Conservation (phyloP, 2,329 filamentous ascomycete genomes). For the Cercospora sojina region DNA sequence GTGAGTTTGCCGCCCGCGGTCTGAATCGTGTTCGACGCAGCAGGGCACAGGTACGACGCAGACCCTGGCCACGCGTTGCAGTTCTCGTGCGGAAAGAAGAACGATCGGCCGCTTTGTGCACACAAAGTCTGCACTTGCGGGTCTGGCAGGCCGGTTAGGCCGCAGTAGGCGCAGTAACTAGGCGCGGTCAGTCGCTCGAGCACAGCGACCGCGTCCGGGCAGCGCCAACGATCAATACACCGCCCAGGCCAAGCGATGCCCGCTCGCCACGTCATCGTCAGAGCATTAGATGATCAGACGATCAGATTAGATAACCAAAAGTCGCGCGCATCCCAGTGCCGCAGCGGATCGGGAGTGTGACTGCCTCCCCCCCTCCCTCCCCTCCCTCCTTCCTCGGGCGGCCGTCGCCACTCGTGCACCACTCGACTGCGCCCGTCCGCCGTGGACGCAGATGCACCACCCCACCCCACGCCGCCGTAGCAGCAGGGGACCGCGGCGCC, state of each 20-base stretch:
- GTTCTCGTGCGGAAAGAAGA: not conserved
- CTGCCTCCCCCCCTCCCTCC: not conserved
- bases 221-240: not conserved
- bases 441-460: not conserved
- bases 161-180: not conserved
- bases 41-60: not conserved
- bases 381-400: not conserved
- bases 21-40: not conserved
- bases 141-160: not conserved
- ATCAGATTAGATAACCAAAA: conserved; percentile 11
- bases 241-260: not conserved
- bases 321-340: conserved; percentile 2
- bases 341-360: not conserved
- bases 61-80: not conserved
- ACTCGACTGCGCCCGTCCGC: not conserved
- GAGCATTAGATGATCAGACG: not conserved
- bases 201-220: not conserved
- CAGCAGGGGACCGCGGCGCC: not conserved
- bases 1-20: not conserved
- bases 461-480: not conserved
- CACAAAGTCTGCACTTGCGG: not conserved
- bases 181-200: not conserved
- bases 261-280: not conserved
- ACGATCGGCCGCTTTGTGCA: not conserved
- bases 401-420: not conserved